Base-by-base conservation (phyloP, 2,329 filamentous ascomycete genomes). In the Hypoxylon sp. region DNA sequence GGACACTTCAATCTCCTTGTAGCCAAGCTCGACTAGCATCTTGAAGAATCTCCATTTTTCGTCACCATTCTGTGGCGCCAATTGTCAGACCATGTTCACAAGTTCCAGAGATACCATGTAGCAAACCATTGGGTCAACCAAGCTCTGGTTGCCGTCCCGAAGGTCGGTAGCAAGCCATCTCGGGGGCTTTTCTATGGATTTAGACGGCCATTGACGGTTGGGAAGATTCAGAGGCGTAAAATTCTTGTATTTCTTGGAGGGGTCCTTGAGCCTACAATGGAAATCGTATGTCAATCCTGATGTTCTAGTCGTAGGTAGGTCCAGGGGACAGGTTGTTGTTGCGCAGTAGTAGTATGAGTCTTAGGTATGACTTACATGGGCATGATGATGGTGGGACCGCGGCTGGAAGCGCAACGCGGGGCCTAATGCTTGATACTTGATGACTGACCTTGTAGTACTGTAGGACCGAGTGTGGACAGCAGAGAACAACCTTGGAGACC, bases 1-100 rank as follows among this genome's bases (percentile, higher is more conserved):
- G 4, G 94, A 95, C 19, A 97, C 91, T 77, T 98, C 94, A 69
- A 98, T 97, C 80, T 98, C 94, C 81, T 97, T 98, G 85, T 96
- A 98, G 71, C 95, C 94, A 51, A 97, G 85, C 65, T 94, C 89
- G 73, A 90, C 88, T 56, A 98, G 87, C 93, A 97, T 96, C 80
- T 94, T 89, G 84, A 98, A 98, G 84, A 94, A 98, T 65, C 85
- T 84, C 88, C 91, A 95, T 81, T 98, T 98, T 83, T 97, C 93
- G 50, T 97, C 92, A 70, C 93, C 93, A 75, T 93, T 95, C 92
- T 95, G 72, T 54, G 60, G 19, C 20, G 57, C 46, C 59, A 39
- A 46, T 50, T 43, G 47, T 63, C 49, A 67, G 59, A 51, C 17
- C 26, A 63, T 47, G 24, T 32, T 56, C 43, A 37, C 20, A 55